A percentile compares a stretch with the other conserved stretches of the same genome.
phyloP scores from a whole-genome alignment of 306 rosid genomes.

The Sophora flavescens region DNA sequence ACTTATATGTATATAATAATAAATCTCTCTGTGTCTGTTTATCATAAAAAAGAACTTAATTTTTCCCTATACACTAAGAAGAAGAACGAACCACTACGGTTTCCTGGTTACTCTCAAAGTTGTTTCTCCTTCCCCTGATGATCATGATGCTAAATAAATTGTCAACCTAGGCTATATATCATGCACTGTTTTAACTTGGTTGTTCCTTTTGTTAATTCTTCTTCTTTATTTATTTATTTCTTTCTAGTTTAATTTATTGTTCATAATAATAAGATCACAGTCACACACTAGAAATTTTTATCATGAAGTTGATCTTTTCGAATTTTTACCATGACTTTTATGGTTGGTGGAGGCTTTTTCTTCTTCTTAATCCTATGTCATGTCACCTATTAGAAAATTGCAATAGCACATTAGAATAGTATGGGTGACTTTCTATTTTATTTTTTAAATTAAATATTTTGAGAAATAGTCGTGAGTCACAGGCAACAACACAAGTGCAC shows the following conservation, averaged over 20 bases:
- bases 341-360: conserved; percentile 20
- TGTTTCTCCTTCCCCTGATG: background rate
- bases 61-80: background rate
- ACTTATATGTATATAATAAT: background rate
- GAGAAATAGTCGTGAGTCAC: background rate
- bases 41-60: background rate
- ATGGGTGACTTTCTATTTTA: conserved; percentile 12
- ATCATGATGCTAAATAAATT: background rate
- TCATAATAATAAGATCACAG: no score
- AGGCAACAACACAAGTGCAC: background rate
- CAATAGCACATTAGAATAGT: background rate
- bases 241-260: background rate
- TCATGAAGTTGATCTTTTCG: background rate
- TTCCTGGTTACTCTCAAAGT: background rate
- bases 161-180: background rate
- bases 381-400: no score
- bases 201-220: background rate
- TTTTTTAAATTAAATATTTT: background rate
- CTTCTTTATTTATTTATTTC: background rate
- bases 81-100: background rate
- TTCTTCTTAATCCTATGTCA: no score
- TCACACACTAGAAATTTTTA: no score
- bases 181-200: background rate
- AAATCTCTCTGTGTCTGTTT: background rate
- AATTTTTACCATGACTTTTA: background rate